phyloP scores from a whole-genome alignment of 129 eudicot species.

The Pseudognaphalium luteoalbum region DNA sequence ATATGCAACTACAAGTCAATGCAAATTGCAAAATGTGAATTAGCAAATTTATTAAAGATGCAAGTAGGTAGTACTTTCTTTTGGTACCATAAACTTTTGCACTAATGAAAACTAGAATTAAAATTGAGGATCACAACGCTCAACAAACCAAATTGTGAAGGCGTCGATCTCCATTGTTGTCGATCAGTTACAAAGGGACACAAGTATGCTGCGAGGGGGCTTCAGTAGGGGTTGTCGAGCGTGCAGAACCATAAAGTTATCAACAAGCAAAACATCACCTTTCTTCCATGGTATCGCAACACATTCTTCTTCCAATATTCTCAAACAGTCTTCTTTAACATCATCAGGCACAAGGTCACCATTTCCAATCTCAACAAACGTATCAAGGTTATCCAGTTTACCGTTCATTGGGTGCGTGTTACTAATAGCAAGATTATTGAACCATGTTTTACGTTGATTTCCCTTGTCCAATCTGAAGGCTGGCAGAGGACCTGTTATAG shows the following conservation, averaged over 20 bases:
- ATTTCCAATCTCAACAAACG: constrained; percentile 18
- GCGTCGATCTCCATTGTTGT: neutral
- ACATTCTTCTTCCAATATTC: neutral
- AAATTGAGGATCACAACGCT: neutral
- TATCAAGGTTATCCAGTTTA: neutral
- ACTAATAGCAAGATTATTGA: constrained; percentile 37
- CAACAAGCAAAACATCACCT: constrained; percentile 19
- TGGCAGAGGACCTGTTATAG: constrained; percentile 2
- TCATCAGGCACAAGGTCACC: constrained; percentile 12
- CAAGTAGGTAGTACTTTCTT: no score
- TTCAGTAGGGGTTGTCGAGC: neutral
- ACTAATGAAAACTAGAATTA: no score
- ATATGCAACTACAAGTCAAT: no score
- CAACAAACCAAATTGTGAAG: neutral
- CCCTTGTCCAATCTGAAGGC: constrained; percentile 9
- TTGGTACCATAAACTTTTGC: no score
- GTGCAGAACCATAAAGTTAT: constrained; percentile 12
- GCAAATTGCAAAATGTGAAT: no score
- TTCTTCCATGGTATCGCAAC: constrained; percentile 27
- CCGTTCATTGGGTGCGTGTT: constrained; percentile 19
- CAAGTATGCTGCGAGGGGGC: constrained; percentile 17
- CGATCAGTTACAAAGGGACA: constrained; percentile 24
- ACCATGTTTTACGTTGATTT: constrained; percentile 16
- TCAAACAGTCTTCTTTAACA: constrained; percentile 5
- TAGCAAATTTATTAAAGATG: no score